These are phyloP conservation scores for Nothomitra cinnamomea DNA, from an alignment of 2,329 filamentous ascomycete species.

Conservation along the genomic window DNA sequence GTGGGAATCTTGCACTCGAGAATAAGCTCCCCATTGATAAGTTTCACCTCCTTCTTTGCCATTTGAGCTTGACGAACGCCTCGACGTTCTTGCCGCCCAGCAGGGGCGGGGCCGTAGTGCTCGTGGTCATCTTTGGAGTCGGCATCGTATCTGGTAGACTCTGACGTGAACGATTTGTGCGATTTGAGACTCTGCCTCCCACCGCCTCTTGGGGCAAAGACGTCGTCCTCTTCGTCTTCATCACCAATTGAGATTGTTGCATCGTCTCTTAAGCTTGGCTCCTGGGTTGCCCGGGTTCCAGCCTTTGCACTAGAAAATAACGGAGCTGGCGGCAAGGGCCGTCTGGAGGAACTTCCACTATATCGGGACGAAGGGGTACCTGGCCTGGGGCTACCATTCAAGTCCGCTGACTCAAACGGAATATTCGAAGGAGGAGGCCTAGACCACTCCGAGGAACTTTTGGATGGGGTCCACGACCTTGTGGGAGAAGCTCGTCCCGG, in stretches of 20 bases:
- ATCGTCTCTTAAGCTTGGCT: slow-evolving; percentile 37
- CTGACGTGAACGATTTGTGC: slow-evolving; percentile 44
- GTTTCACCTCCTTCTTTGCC: slow-evolving; percentile 80
- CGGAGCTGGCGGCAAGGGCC: slow-evolving; percentile 76
- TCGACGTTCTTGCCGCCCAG: slow-evolving; percentile 70
- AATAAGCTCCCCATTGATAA: slow-evolving; percentile 95
- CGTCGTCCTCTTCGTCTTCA: slow-evolving; percentile 41
- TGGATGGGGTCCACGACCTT: slow-evolving; percentile 37
- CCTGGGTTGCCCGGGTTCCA: slow-evolving; percentile 24
- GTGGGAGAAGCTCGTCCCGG: slow-evolving; percentile 38
- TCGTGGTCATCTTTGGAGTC: slow-evolving; percentile 44
- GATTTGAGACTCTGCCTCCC: slow-evolving; percentile 40
- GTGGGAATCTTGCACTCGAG: slow-evolving; percentile 98
- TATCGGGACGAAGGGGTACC: slow-evolving; percentile 83
- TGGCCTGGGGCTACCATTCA: slow-evolving; percentile 79
- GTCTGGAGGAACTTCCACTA: slow-evolving; percentile 59
- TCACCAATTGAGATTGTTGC: slow-evolving; percentile 52
- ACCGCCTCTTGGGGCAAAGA: slow-evolving; percentile 51
- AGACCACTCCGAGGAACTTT: slow-evolving; percentile 42
- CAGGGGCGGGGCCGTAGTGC: slow-evolving; percentile 75
- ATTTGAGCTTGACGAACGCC: slow-evolving; percentile 78
- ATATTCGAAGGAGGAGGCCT: slow-evolving; percentile 54
- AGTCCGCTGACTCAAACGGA: slow-evolving; percentile 69
- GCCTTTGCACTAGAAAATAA: slow-evolving; percentile 49
- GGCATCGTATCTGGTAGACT: slow-evolving; percentile 42